These are phyloP conservation scores for Xylaria arbuscula DNA, from an alignment of 2,329 filamentous ascomycete species.

Conservation along the genomic window DNA sequence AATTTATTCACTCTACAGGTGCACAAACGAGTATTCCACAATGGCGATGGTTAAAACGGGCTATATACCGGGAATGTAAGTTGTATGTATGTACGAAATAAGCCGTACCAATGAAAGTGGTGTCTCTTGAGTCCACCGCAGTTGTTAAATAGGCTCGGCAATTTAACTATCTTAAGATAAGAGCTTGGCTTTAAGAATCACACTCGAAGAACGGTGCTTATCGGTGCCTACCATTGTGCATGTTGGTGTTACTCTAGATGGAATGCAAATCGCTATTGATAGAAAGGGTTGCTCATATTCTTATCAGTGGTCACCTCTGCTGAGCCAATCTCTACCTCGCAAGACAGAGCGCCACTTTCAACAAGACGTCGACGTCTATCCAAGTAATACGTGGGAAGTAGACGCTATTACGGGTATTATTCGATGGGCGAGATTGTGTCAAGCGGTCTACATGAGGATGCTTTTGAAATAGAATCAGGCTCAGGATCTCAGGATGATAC, in stretches of 20 bases:
- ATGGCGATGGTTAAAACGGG: slow-evolving; percentile 30
- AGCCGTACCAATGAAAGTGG: slow-evolving; percentile 36
- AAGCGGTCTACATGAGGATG: neutral
- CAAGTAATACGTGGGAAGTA: neutral
- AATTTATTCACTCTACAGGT: slow-evolving; percentile 31
- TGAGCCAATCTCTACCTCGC: neutral
- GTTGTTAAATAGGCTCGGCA: slow-evolving; percentile 28
- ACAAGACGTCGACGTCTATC: neutral
- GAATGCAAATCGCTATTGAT: slow-evolving; percentile 2
- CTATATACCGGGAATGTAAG: slow-evolving; percentile 25
- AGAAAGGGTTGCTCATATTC: neutral
- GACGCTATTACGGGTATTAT: neutral
- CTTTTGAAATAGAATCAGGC: too few species aligned
- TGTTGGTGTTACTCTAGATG: slow-evolving; percentile 2
- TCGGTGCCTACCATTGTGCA: neutral
- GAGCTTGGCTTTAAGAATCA: slow-evolving; percentile 17
- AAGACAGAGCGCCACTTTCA: neutral
- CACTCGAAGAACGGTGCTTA: slow-evolving; percentile 1
- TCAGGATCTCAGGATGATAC: too few species aligned
- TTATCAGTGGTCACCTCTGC: slow-evolving; percentile 10
- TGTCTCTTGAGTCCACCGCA: slow-evolving; percentile 22
- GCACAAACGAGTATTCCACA: slow-evolving; percentile 23
- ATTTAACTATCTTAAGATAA: slow-evolving; percentile 7
- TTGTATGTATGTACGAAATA: slow-evolving; percentile 27
- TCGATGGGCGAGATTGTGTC: neutral